Conservation (phyloP, 768 basidiomycete species). For the button mushroom (Agaricus bisporus) region DNA sequence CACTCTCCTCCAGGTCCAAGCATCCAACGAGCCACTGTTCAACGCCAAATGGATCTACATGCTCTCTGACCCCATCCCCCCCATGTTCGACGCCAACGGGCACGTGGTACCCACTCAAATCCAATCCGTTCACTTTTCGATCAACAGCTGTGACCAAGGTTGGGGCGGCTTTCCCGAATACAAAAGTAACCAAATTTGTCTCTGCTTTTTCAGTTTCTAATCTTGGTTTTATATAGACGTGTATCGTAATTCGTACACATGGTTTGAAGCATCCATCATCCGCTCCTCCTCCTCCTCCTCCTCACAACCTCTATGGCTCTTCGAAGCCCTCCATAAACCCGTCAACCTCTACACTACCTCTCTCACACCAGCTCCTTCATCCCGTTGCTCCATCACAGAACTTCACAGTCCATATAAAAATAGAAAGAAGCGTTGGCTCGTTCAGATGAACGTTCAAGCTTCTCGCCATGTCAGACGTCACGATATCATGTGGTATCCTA, state of each 20-base stretch:
- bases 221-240: conserved; percentile 14
- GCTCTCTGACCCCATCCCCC: conserved; percentile 12
- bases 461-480: conserved; percentile 13
- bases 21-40: not conserved
- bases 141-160: conserved; percentile 25
- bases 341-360: not conserved
- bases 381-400: conserved; percentile 4
- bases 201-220: not conserved
- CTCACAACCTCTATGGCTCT: not conserved
- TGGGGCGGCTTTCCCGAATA: conserved; percentile 22
- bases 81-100: not conserved
- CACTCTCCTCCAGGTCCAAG: not conserved
- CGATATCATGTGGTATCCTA: conserved; percentile 19
- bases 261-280: conserved; percentile 27
- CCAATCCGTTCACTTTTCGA: conserved; percentile 15
- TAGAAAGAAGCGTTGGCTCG: conserved; percentile 15
- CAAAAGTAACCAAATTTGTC: conserved; percentile 13
- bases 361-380: not conserved
- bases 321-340: not conserved
- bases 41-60: conserved; percentile 13
- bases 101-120: conserved; percentile 3
- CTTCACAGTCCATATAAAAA: conserved; percentile 11
- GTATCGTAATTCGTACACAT: conserved; percentile 24
- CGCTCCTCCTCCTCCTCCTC: conserved; percentile 12
- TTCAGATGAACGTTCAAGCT: conserved; percentile 25